Conservation (phyloP, 2,329 filamentous ascomycete species). For the Ascochyta viciae-villosae region DNA sequence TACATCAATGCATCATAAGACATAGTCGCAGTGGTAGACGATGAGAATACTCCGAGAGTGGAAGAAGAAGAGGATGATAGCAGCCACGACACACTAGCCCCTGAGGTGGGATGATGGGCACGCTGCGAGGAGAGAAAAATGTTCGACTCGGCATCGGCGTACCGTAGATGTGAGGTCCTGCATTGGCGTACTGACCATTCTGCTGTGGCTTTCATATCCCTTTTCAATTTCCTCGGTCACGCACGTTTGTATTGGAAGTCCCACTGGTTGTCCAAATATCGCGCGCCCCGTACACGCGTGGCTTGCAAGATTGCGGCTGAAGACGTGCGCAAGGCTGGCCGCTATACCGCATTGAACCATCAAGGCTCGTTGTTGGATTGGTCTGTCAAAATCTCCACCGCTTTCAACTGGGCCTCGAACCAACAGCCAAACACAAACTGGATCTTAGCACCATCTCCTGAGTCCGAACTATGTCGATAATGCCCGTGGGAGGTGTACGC, state of each 20-base stretch:
- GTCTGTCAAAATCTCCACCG: background rate
- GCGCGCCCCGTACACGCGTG: slow-evolving; percentile 15
- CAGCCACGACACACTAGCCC: background rate
- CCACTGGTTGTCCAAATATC: slow-evolving; percentile 8
- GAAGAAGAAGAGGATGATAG: background rate
- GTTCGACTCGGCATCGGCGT: slow-evolving; percentile 1
- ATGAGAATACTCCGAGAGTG: background rate
- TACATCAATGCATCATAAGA: slow-evolving; percentile 5
- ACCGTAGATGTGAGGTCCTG: background rate
- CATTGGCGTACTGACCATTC: background rate
- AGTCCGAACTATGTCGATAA: slow-evolving; percentile 1
- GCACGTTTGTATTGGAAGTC: slow-evolving; percentile 7
- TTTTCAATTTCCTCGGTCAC: background rate
- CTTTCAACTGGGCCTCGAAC: slow-evolving; percentile 11
- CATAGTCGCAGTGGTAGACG: background rate
- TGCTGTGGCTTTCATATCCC: slow-evolving; percentile 2
- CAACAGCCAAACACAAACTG: background rate
- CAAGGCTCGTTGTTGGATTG: slow-evolving; percentile 1
- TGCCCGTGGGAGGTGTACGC: background rate
- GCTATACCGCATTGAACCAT: background rate
- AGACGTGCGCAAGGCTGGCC: slow-evolving; percentile 2
- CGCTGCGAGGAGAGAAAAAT: background rate
- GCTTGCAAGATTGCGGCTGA: slow-evolving; percentile 13
- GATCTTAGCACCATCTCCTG: slow-evolving; percentile 1
- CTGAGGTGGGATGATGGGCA: background rate